Base-by-base conservation (phyloP, 1,139 yeast genomes). In the Protomyces gravidus region DNA sequence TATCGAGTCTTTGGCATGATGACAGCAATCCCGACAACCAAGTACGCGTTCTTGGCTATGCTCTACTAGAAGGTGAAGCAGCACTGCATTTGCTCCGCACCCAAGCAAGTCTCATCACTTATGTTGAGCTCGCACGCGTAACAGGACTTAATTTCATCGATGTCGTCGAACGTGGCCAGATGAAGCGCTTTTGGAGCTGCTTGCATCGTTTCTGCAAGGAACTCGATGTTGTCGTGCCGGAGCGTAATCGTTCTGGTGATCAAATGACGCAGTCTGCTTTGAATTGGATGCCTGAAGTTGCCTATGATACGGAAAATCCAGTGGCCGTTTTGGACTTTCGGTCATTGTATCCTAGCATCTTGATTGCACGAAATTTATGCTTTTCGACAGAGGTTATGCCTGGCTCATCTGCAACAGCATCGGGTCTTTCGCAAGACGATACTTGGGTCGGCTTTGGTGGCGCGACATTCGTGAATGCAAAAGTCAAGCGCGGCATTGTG, bases 361-460 rank as follows among this genome's bases (percentile, higher is more conserved):
- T 55, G 48, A 55, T 55, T 17, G 52, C 59, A 2, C 21, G 59
- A 2, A 55, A 55, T 30, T 25, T 55, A 49, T 55, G 59, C 28
- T 55, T 48, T 45, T 55, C 59, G 11, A 55, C 59, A 39, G 53
- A 48, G 17, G 19, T 55, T 25, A 30, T 39, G 17, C 53, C 59
- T 11, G 52, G 53, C n/a, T 25, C 17, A 4, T 30, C 42, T 4
- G 53, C 36, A 13, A 17, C 36, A 5, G 42, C 30, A 5, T 23
- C 33, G 25, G 47, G 30, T 19, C 21, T 23, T 11, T 21, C 47
- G 15, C 47, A 23, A 15, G 42, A 17, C 19, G 42, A n/a, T 6
- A 36, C 42, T 4, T 53, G 58, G 58, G 48, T 45, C 28, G 59
- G 59, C 33, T 55, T 48, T 30, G 59, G 59, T n/a, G 53, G 59